Evolutionary conservation across 2,329 filamentous ascomycete genomes (phyloP).

Genomic region (Curvularia eragrostidis): DNA sequence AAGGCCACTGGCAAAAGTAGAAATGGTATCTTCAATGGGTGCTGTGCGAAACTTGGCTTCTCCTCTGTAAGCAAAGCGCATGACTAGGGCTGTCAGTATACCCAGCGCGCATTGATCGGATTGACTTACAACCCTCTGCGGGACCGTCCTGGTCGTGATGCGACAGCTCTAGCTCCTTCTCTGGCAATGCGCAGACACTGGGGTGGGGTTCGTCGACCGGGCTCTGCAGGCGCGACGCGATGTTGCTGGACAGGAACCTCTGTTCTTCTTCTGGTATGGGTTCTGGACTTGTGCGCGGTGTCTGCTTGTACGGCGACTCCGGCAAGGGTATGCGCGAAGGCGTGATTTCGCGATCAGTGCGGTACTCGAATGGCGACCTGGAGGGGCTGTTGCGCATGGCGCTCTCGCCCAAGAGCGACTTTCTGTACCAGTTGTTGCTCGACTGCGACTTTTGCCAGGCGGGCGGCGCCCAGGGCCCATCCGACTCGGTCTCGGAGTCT

Average conservation of each 20-base stretch:
- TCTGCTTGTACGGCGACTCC: conserved; percentile 63
- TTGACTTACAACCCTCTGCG: conserved; percentile 46
- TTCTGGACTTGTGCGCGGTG: conserved; percentile 61
- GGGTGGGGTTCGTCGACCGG: conserved; percentile 33
- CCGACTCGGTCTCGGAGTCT: conserved; percentile 55
- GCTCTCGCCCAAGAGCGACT: conserved; percentile 50
- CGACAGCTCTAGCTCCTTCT: conserved; percentile 36
- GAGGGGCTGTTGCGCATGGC: conserved; percentile 53
- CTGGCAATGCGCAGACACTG: conserved; percentile 29
- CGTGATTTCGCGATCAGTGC: conserved; percentile 58
- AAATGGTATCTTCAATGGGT: conserved; percentile 77
- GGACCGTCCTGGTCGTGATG: conserved; percentile 37
- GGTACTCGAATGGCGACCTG: conserved; percentile 66
- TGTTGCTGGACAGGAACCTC: conserved; percentile 41
- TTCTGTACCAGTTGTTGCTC: conserved; percentile 65
- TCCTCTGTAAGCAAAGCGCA: conserved; percentile 84
- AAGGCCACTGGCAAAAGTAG: conserved; percentile 67
- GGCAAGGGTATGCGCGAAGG: conserved; percentile 67
- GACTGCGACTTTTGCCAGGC: conserved; percentile 63
- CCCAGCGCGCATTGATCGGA: conserved; percentile 13
- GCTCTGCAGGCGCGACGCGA: conserved; percentile 46
- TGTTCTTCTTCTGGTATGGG: conserved; percentile 45
- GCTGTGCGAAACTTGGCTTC: conserved; percentile 88
- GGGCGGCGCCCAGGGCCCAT: conserved; percentile 68
- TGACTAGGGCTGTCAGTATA: conserved; percentile 63